These are phyloP conservation scores for Tricharina praecox DNA, from an alignment of 495 filamentous ascomycete genomes.

Conservation along the genomic window DNA sequence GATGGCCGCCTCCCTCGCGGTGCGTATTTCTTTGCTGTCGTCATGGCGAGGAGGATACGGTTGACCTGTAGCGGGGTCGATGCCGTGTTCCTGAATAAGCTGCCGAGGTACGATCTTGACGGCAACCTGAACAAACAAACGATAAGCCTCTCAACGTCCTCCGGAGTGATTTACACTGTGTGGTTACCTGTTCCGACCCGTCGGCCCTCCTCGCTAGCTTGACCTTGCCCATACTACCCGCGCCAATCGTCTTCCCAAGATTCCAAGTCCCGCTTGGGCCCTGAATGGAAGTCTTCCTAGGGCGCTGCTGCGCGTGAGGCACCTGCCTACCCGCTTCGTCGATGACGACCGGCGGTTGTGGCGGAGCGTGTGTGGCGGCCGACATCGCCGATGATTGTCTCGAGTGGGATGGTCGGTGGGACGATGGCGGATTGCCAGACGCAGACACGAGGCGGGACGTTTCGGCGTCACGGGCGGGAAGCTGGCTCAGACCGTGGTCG, in stretches of 20 bases:
- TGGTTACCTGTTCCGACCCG: slow-evolving; percentile 63
- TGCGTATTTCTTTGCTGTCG: slow-evolving; percentile 77
- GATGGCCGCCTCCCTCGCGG: slow-evolving; percentile 89
- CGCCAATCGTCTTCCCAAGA: slow-evolving; percentile 91
- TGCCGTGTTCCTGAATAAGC: slow-evolving; percentile 23
- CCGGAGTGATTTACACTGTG: no score
- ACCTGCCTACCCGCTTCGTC: slow-evolving; percentile 13
- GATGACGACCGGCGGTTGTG: slow-evolving; percentile 12
- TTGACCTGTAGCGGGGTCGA: slow-evolving; percentile 25
- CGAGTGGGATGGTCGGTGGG: slow-evolving; percentile 18
- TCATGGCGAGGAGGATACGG: slow-evolving; percentile 25
- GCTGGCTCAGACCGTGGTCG: not conserved
- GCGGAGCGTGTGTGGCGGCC: slow-evolving; percentile 9
- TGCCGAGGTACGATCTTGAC: slow-evolving; percentile 95
- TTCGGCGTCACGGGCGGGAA: slow-evolving; percentile 20
- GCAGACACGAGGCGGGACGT: slow-evolving; percentile 13
- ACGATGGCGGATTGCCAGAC: no score
- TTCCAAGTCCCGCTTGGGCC: slow-evolving; percentile 45
- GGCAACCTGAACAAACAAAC: slow-evolving; percentile 48
- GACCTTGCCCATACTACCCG: slow-evolving; percentile 94
- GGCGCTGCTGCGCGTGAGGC: slow-evolving; percentile 16
- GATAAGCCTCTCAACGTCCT: not conserved
- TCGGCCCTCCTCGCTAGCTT: slow-evolving; percentile 72
- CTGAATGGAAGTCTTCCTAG: slow-evolving; percentile 26
- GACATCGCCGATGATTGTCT: slow-evolving; percentile 25